These are phyloP conservation scores for Ceratobasidium sp. DNA, from an alignment of 1,284 basidiomycete genomes.

Conservation along the genomic window DNA sequence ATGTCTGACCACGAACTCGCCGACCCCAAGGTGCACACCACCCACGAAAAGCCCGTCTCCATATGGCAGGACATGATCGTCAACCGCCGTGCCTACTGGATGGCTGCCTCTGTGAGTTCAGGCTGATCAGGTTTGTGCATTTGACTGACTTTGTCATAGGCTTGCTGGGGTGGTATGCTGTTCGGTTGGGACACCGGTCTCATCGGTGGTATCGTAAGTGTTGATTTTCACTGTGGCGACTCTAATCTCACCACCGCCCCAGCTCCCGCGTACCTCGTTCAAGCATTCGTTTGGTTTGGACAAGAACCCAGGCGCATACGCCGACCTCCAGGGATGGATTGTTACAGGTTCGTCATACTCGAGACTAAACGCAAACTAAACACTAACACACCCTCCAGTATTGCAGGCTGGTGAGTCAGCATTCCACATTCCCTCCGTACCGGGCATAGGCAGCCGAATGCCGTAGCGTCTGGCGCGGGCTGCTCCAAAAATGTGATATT, in stretches of 20 bases:
- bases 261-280: conserved; percentile 42
- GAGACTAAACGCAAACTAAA: not conserved
- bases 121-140: too few relatives aligned
- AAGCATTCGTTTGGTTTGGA: conserved; percentile 43
- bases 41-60: conserved; percentile 34
- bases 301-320: conserved; percentile 35
- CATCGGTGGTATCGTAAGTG: conserved; percentile 43
- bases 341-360: not conserved
- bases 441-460: too few relatives aligned
- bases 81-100: conserved; percentile 35
- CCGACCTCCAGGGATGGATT: conserved; percentile 47
- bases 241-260: not conserved
- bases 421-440: not conserved
- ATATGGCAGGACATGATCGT: conserved; percentile 36
- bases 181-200: conserved; percentile 44
- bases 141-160: not conserved
- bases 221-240: not conserved
- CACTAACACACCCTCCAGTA: conserved; percentile 41
- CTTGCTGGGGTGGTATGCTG: conserved; percentile 43
- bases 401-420: conserved; percentile 44
- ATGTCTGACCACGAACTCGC: conserved; percentile 29
- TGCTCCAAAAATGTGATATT: too few relatives aligned
- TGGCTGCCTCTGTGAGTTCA: conserved; percentile 24
- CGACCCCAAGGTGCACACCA: conserved; percentile 27
- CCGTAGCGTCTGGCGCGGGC: too few relatives aligned